Base-by-base conservation (phyloP, 345 rosid species). In the Citrus cavaleriei region DNA sequence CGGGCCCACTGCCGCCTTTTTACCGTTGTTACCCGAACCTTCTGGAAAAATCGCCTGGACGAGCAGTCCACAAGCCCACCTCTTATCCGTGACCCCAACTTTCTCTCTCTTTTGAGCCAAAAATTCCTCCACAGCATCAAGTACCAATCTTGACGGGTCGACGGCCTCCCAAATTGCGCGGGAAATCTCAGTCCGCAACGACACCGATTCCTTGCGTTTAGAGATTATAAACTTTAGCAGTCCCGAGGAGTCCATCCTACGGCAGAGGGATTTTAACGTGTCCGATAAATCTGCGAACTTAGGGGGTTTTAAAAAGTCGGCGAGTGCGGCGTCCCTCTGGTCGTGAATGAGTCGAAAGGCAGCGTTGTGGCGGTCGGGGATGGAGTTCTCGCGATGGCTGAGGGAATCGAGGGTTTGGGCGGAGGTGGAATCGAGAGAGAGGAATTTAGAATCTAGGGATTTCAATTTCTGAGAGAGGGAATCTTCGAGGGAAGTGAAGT, bases 111-210 rank as follows among this genome's bases (percentile, higher is more conserved):
- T 88, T 62, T 72, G 79, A 35, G 75, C 78, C 54, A 87, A 77
- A n/a, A 84, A 88, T 78, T 90, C 90, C 55, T 90, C 91, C 77
- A 90, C 84, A 3, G 91, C 89, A 34, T 90, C 90, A 49, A 87
- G 76, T 38, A 87, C 84, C 77, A 90, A 68, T 78, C 80, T 63
- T 64, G 87, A 86, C 4, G 88, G 90, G 66, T 90, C 91, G 30
- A 90, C 87, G 4, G 90, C 85, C 74, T 83, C 91, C 68, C 69
- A 66, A 16, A 90, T 54, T 14, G 90, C 88, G 0, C 67, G 57
- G 8, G 84, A 72, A 46, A 88, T 81, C 86, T 87, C 90, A 34
- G 86, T 81, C n/a, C 90, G 73, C 71, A 90, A 65, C 3, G 84
- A 40, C 72, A 79, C 84, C 4, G 91, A 87, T 67, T 90, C 91